Evolutionary conservation across 2,329 filamentous ascomycete genomes (phyloP), one percentile per base, ranked within the genome.

Genomic region (Neophaeococcomyces mojaviensis): DNA sequence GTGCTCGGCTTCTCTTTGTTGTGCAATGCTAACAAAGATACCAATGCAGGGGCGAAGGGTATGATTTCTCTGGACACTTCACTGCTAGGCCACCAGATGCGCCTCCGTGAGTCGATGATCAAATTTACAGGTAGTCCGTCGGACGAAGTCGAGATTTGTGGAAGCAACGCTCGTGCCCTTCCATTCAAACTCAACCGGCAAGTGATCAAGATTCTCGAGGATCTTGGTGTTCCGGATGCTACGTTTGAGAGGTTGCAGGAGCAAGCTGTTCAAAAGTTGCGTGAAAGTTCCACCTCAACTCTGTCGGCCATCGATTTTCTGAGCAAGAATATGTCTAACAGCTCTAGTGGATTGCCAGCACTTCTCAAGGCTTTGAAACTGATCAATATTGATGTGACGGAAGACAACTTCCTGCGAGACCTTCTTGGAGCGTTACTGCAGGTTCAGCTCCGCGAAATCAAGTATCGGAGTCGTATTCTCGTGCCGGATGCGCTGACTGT

Each of bases 191-290:
- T 94, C 1, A 94, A 94, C 57, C 79, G 84, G 1, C 86, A 86
- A 53, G 71, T 89, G 50, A 88, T 94, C 65, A 94, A 94, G 60
- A 88, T 94, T 4, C 63, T 94, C 1, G 88, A 94, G 58, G 88
- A 94, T 53, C 79, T 90, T 61, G 73, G 75, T 0, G 79, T 84
- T 0, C 59, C 70, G 0, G 58, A 67, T 1, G 46, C 64, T 0
- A 82, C 77, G 60, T 90, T 94, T 53, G 59, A 83, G 9, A 57
- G 70, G 0, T 64, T 86, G 1, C 87, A 92, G 61, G 66, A 70
- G 1, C 66, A 68, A n/a, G 82, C 82, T 22, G 65, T 92, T 3
- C 53, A 72, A 0, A 67, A 73, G 10, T 67, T 94, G 3, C 74
- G 78, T 2, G 63, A 64, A 9, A 78, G 84, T 38, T 82, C 81